Evolutionary conservation across 345 rosid genomes (phyloP), one percentile per base, ranked within the genome.

Genomic region (Murraya koenigii): DNA sequence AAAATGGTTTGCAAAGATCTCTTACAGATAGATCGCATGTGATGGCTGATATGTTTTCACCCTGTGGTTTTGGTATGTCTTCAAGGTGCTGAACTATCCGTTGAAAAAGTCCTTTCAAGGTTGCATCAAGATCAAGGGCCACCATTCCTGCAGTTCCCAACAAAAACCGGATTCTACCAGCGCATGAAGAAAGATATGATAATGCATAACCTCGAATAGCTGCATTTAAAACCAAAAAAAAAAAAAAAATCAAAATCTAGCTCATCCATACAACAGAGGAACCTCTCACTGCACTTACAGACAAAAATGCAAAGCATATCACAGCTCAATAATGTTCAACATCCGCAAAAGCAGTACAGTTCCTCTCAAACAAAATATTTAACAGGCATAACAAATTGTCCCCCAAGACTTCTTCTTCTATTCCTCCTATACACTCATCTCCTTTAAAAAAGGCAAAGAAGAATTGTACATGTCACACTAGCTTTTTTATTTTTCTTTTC

Each of bases 161-260:
- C 86, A 96, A 84, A 86, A 92, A 94, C 44, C 94, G 94, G 77
- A 96, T 89, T 88, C 98, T 88, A 82, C 97, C 97, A 83, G 98
- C 98, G 82, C 97, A 90, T 55, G 98, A 94, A 83, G 99, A 96
- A 81, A 96, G 98, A 90, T 89, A 96, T 71, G 99, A 96, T 80
- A 94, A 87, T 69, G 97, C 99, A 88, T 94, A 96, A 68, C 98
- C 99, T 79, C 98, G 90, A 81, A 92, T 90, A 74, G 99, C 99
- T 96, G 95, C 95, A 94, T 79, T 70, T 70, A 77, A 82, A 62
- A 17, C 75, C 49, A 17, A 79, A 82, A 69, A 71, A 74, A 33
- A 79, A 82, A 65, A 71, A 76, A 19, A 36, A 26, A 71, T 74
- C 36, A 83, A 58, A 80, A 66, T 54, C 75, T 54, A 71, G 38